Conservation (phyloP, 2,329 filamentous ascomycete species). For the Claviceps pusilla region DNA sequence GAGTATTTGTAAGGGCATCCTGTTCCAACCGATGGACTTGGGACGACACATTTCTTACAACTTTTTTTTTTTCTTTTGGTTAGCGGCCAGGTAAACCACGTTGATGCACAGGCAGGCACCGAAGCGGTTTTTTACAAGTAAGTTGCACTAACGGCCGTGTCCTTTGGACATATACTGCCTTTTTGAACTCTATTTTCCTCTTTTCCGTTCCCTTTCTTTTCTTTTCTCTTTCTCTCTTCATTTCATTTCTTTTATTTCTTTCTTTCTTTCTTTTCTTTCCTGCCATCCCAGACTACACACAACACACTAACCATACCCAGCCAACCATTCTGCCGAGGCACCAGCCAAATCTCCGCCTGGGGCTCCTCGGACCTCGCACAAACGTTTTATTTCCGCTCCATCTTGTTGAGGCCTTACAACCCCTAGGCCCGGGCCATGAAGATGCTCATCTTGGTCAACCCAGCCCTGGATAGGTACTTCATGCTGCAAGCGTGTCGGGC, state of each 20-base stretch:
- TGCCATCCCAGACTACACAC: too few species aligned
- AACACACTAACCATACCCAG: background rate
- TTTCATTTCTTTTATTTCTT: background rate
- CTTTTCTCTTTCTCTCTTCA: background rate
- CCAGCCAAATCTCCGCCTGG: background rate
- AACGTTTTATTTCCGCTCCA: background rate
- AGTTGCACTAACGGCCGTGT: background rate
- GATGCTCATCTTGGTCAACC: too few species aligned
- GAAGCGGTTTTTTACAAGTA: slow-evolving; percentile 1
- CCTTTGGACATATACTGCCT: background rate
- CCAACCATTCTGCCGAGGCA: background rate
- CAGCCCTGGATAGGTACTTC: too few species aligned
- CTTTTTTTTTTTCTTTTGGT: background rate
- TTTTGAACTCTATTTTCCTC: background rate
- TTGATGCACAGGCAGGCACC: background rate
- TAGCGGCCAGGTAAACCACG: background rate
- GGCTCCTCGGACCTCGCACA: background rate
- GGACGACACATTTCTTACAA: background rate
- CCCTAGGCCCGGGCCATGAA: too few species aligned
- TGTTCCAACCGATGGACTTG: background rate
- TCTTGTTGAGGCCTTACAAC: background rate
- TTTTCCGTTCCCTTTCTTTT: background rate
- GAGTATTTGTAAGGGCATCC: background rate
- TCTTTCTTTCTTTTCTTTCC: background rate
- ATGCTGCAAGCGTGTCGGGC: too few species aligned